phyloP scores from a whole-genome alignment of 2,329 filamentous ascomycete species.

The Hymenoscyphus scutula region DNA sequence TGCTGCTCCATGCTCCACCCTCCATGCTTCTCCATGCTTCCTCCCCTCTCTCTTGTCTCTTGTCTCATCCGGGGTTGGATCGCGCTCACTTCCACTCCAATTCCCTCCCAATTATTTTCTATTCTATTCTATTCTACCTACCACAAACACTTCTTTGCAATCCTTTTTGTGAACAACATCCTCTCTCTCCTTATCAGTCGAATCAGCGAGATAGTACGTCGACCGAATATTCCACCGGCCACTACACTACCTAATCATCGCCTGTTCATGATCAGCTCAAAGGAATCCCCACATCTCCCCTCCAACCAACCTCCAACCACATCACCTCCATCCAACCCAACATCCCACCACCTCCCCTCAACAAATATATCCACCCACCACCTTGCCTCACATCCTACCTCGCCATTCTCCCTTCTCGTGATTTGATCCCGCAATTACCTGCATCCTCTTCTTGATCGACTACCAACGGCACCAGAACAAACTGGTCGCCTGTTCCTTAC shows the following conservation, averaged over 20 bases:
- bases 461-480: background rate
- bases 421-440: background rate
- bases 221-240: background rate
- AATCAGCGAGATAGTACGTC: background rate
- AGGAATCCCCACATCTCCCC: background rate
- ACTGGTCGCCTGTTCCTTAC: background rate
- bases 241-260: background rate
- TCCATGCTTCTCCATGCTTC: background rate
- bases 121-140: background rate
- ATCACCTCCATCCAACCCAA: background rate
- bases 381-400: background rate
- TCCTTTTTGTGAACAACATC: background rate
- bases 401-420: background rate
- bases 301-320: background rate
- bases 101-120: background rate
- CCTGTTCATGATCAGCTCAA: background rate
- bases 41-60: too few species aligned
- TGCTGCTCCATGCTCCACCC: background rate
- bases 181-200: background rate
- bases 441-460: background rate
- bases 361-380: background rate
- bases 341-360: background rate
- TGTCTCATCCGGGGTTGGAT: slow-evolving; percentile 2
- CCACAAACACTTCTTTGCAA: background rate
- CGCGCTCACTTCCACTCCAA: slow-evolving; percentile 1